These are phyloP conservation scores for Globisporangium rhizosaccharum DNA, from an alignment of 352 stramenopile genomes.

Conservation along the genomic window DNA sequence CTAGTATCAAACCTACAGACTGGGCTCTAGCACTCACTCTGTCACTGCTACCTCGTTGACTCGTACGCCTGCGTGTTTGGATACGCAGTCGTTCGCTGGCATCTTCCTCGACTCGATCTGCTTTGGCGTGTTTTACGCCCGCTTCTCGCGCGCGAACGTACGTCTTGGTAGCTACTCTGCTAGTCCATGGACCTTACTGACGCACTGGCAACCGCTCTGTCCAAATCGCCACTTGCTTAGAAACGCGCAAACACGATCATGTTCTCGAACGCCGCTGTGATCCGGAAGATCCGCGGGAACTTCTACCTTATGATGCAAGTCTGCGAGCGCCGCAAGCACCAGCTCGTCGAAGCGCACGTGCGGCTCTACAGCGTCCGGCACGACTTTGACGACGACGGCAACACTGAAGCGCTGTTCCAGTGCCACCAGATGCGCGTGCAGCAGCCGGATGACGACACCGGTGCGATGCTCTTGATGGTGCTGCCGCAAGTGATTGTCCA, in stretches of 20 bases:
- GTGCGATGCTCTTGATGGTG: slow-evolving; percentile 78
- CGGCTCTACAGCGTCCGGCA: slow-evolving; percentile 80
- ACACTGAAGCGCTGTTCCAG: slow-evolving; percentile 61
- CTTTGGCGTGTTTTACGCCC: slow-evolving; percentile 85
- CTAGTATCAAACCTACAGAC: not conserved
- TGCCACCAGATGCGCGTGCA: slow-evolving; percentile 86
- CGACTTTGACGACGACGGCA: slow-evolving; percentile 45
- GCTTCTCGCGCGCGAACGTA: slow-evolving; percentile 76
- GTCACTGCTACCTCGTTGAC: not conserved
- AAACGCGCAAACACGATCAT: slow-evolving; percentile 85
- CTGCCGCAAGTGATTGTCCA: slow-evolving; percentile 79
- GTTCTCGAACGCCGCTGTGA: slow-evolving; percentile 80
- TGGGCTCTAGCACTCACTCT: not conserved
- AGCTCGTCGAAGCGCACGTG: slow-evolving; percentile 83
- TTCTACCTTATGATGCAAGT: slow-evolving; percentile 92
- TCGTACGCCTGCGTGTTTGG: not conserved
- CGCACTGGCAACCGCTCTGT: not conserved
- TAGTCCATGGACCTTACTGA: not conserved
- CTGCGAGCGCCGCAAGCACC: slow-evolving; percentile 86
- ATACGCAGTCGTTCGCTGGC: slow-evolving; percentile 64
- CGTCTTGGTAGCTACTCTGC: slow-evolving; percentile 5
- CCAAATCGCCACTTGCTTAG: slow-evolving; percentile 18
- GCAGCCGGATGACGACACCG: slow-evolving; percentile 79
- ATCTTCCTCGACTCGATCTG: slow-evolving; percentile 86
- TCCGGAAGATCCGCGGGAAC: slow-evolving; percentile 85